Evolutionary conservation across 225 moss, liverwort and hornwort species (phyloP), one percentile per base, ranked within the genome.

Genomic region (Climacium dendroides): DNA sequence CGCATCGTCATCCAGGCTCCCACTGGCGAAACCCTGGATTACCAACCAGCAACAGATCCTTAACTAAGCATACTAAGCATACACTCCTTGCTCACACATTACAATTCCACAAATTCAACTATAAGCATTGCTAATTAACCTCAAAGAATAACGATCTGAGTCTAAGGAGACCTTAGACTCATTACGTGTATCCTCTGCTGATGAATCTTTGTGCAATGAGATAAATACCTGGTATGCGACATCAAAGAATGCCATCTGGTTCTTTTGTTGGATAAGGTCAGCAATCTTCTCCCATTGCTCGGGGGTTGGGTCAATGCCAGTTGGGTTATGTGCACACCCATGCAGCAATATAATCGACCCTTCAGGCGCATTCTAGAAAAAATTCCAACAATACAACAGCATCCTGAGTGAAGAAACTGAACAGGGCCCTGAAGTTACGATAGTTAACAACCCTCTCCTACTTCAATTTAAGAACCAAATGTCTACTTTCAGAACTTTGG

Each of bases 291-390:
- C 95, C 98, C 98, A 99, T 84, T 99, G 98, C 85, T 95, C 96
- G 34, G 95, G 95, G 47, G 97, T 97, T 50, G 98, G 98, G 86
- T 99, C 98, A 71, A 99, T 94, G 32, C 97, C 98, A 63, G 97
- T 97, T 55, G 98, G 98, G 89, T 99, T 99, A 90, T 99, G 98
- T 61, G 98, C 98, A 90, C 98, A 99, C 23, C 97, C 98, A 69
- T 97, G 98, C 85, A 99, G 90, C 64, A 99, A 91, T 37, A 99
- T 94, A 65, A 99, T 87, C 67, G 98, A 95, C 77, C 96, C 97
- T 43, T 86, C 91, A 8, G 98, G 97, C 26, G 98, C 97, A 76
- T 88, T 95, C 96, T 96, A 90, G 63, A 69, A 85, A 89, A 78
- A 78, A 84, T 28, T 26, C 39, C 50, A 67, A 65, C 79, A 60